phyloP scores from a whole-genome alignment of 2,329 filamentous ascomycete genomes.

The Hypoxylon sp. region DNA sequence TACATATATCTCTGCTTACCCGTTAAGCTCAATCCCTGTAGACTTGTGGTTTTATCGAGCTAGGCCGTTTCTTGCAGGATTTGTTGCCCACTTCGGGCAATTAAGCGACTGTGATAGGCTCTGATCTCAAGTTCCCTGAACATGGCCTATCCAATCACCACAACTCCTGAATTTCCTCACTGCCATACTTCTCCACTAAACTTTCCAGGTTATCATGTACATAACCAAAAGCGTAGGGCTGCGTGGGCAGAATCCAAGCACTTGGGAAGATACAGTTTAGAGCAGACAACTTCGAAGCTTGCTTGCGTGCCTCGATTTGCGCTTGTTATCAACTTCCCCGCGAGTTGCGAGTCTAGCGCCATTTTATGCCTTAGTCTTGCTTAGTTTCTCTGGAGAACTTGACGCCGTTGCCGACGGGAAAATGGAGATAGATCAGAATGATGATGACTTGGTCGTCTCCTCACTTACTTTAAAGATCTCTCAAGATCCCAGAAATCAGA shows the following conservation, averaged over 20 bases:
- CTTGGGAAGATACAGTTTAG: conserved; percentile 14
- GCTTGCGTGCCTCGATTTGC: conserved; percentile 24
- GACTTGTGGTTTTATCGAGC: conserved; percentile 13
- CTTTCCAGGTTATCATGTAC: conserved; percentile 18
- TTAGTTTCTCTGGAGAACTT: conserved; percentile 14
- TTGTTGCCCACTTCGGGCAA: conserved; percentile 30
- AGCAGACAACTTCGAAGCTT: conserved; percentile 10
- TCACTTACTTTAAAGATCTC: neutral
- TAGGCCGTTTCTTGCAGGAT: conserved; percentile 24
- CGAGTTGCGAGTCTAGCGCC: too few species aligned
- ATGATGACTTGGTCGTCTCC: conserved; percentile 4
- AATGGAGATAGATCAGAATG: conserved; percentile 18
- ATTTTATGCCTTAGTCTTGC: conserved; percentile 4
- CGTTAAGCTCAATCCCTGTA: conserved; percentile 9
- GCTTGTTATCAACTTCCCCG: conserved; percentile 1
- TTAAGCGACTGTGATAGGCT: conserved; percentile 31
- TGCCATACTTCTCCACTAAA: conserved; percentile 17
- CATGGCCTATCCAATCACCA: conserved; percentile 24
- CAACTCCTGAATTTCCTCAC: conserved; percentile 10
- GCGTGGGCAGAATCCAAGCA: conserved; percentile 26
- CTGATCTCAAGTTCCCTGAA: neutral
- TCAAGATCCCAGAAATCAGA: conserved; percentile 10
- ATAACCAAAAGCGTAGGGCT: conserved; percentile 36
- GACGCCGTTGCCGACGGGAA: conserved; percentile 24
- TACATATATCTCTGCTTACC: conserved; percentile 3